Base-by-base conservation (phyloP, 2,329 filamentous ascomycete genomes). In the Diaporthe citrichinensis region DNA sequence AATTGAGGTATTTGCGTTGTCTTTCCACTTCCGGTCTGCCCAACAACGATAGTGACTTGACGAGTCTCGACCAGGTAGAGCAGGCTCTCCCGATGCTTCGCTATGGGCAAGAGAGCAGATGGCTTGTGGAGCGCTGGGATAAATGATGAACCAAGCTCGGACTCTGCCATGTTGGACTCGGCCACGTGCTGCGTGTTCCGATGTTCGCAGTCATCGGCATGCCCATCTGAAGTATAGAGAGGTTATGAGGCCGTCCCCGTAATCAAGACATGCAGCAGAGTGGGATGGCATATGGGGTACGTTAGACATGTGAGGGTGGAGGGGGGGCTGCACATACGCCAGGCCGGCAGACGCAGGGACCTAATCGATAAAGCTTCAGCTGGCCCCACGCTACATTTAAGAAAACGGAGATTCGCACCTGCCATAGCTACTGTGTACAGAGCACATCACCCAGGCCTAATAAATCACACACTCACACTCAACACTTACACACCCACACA, bases 1-100 rank as follows among this genome's bases (percentile, higher is more conserved):
- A 94, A 98, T 80, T 98, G 96, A 1, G 97, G 97, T 58, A 98
- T 93, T 82, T 98, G 97, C 0, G 97, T 98, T 1, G 96, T 98
- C 85, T 98, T 98, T 57, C 96, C 96, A 34, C 94, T 98, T 5
- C 97, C 97, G 1, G 97, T 98, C 82, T 98, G 95, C 12, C 96
- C 97, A 73, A 98, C 92, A 17, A 98, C 92, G 69, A 98, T 95
- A 0, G 94, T 96, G 74, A 98, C 93, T 0, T 94, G 93, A 78
- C 92, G 91, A 10, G 91, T 95, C 83, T 98, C 96, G 75, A 98
- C 90, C 20, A 96, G 89, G 84, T 98, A 98, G 2, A 98, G 89
- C 2, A 99, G 87, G 72, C 89, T 92, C 74, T 97, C 89, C 77
- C 92, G 92, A 80, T 98, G 93, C 78, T 94, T 94, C 44, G 96